Base-by-base conservation (phyloP, 768 basidiomycete species). In the Terana coerulea region DNA sequence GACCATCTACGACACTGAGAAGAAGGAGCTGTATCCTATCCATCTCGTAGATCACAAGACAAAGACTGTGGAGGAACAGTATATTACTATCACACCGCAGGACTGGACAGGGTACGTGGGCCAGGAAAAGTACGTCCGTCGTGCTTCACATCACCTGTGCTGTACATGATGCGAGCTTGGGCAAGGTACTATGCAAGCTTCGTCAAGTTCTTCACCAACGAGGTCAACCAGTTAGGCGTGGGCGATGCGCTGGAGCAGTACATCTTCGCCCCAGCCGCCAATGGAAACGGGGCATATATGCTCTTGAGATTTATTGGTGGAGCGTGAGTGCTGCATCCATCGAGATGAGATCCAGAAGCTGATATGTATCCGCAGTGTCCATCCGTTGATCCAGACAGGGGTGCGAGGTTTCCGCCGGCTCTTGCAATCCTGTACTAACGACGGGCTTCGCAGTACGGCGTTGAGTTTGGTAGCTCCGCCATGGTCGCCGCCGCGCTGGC, bases 361-460 rank as follows among this genome's bases (percentile, higher is more conserved):
- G 14, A 30, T 25, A 17, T 8, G 14, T 15, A n/a, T n/a, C n/a
- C n/a, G 10, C 52, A 83, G 80, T 3, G 51, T 76, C 11, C 82
- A 84, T 63, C 78, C 80, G 0, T 62, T 80, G 42, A 84, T 84
- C 42, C 75, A 78, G 57, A 65, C 74, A n/a, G 82, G 81, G 35
- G 80, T 81, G 59, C 37, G 75, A 72, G 7, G 49, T 10, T 30
- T 21, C 14, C 29, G 11, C 21, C 41, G 25, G 31, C 47, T 36
- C 12, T n/a, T 4, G 22, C 11, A 15, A 8, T 39, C 3, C n/a
- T 37, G 31, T 30, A 46, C 53, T n/a, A 39, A 34, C 41, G 14
- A 10, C 11, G 3, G 3, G 29, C 33, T 52, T 19, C 24, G 15
- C 36, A 81, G 78, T 79, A 79, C 59, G 80, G 72, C 5, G 63